Evolutionary conservation across 306 rosid genomes (phyloP), one percentile per base, ranked within the genome.

Genomic region (Alnus glutinosa): DNA sequence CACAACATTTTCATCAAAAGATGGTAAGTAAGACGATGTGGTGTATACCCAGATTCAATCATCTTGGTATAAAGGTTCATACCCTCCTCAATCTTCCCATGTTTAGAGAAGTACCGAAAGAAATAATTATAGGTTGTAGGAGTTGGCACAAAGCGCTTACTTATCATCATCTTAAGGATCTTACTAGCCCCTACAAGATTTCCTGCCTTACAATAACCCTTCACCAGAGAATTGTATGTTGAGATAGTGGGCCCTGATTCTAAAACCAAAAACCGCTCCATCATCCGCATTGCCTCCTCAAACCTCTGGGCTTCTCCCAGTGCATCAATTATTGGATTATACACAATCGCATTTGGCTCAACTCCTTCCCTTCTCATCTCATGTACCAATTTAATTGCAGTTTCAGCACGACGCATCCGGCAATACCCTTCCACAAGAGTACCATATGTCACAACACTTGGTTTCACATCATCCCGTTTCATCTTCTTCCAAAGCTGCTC

Each of bases 371-470:
- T 79, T 79, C 80, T 86, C 97, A 92, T 90, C 78, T 90, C 92
- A 66, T 81, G 87, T 70, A 91, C 90, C 91, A 91, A 79, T 75
- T 89, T 91, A 71, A 91, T 85, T 4, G 97, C 97, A 72, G 68
- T 85, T 77, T 92, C 97, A 39, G 88, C 73, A 32, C 90, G 87
- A 44, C 90, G 87, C 98, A 90, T 91, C 70, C 97, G 82, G 39
- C 98, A 92, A 66, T 95, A 92, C 50, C 97, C 98, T 89, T 91
- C 97, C 51, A 89, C 95, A 47, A 95, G 95, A 62, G 93, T 92
- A 59, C 97, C 98, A 76, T 95, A 95, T n/a, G 98, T 95, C 80
- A 90, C 97, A 75, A 94, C 92, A 83, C 78, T 89, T 4, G 95
- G 93, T 70, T 63, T 89, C 82, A 95, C 83, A 75, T 88, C 87